These are phyloP conservation scores for Ogataea paraovalis DNA, from an alignment of 805 yeast species.

Conservation along the genomic window DNA sequence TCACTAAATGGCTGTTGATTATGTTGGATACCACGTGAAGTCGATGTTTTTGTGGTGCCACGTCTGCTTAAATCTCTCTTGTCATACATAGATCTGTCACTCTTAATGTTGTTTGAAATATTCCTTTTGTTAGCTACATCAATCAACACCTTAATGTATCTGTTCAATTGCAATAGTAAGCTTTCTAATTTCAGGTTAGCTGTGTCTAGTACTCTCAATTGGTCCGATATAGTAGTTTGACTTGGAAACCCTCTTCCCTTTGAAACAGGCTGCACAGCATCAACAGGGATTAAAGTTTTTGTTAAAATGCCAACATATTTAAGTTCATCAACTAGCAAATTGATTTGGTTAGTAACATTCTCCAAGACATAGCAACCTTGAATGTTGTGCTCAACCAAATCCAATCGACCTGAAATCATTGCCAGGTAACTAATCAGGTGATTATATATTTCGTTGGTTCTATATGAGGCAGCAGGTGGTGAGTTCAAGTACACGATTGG, in stretches of 20 bases:
- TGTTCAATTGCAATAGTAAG: constrained; percentile 60
- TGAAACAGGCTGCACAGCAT: constrained; percentile 33
- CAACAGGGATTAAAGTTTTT: constrained; percentile 19
- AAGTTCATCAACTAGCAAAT: constrained; percentile 58
- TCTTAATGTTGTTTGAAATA: constrained; percentile 11
- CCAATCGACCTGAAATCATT: constrained; percentile 69
- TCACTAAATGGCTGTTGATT: constrained; percentile 4
- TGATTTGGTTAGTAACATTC: constrained; percentile 63
- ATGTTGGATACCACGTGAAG: neutral
- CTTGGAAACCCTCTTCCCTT: constrained; percentile 20
- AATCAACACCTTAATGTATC: constrained; percentile 60
- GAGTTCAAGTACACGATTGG: constrained; percentile 41
- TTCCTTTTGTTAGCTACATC: constrained; percentile 24
- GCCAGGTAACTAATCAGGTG: constrained; percentile 59
- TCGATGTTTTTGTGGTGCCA: constrained; percentile 1
- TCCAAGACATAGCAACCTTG: constrained; percentile 67
- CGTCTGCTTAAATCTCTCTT: constrained; percentile 1
- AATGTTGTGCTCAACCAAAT: constrained; percentile 69
- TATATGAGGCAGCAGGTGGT: constrained; percentile 60
- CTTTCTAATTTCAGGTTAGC: constrained; percentile 38
- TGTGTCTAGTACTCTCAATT: constrained; percentile 51
- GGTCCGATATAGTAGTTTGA: constrained; percentile 34
- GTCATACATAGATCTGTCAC: constrained; percentile 19
- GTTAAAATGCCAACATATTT: constrained; percentile 24
- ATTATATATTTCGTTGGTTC: constrained; percentile 63